Evolutionary conservation across 257 asterid species (phyloP), one percentile per base, ranked within the genome.

Genomic region (Haberlea rhodopensis): DNA sequence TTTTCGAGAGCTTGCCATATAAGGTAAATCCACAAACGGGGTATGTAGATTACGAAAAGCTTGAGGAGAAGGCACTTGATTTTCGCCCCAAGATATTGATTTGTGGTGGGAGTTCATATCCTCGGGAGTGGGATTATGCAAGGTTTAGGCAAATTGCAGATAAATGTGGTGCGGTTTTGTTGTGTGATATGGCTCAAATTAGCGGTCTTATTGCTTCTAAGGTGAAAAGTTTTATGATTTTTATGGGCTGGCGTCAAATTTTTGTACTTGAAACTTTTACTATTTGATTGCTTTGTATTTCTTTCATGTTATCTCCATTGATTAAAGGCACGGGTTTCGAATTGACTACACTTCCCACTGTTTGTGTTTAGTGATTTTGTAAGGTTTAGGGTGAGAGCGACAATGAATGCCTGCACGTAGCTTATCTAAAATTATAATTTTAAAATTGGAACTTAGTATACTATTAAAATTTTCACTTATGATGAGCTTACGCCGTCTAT

Each of bases 101-200:
- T 45, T 90, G 96, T 74, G 97, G 97, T 60, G 97, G 96, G 37
- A 90, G 96, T 75, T 84, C 90, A 1, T 90, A 90, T 78, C 96
- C 97, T 19, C 71, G 96, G 31, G 97, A 90, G 67, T 90, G 91
- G 97, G 96, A 90, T 70, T 85, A 90, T 72, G 82, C 79, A 16
- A 84, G 80, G 75, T 87, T 90, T 60, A 80, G 94, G 57, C 88
- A 80, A 68, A 78, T 90, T 62, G 95, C 97, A 0, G 97, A 87
- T 76, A 90, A 83, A 68, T 87, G 95, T 72, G 97, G 97, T 66
- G 96, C 96, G 5, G 83, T 83, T 53, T 79, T 90, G 77, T 61
- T 90, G 71, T 90, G 97, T 54, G 97, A 90, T 68, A 90, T 90
- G 96, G 97, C 97, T 71, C 96, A 87, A 73, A 87, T 78, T 63